A percentile compares a stretch with the other conserved stretches of the same genome.
Conservation (phyloP, 805 yeast genomes). For the Metahyphopichia silvanorum region DNA sequence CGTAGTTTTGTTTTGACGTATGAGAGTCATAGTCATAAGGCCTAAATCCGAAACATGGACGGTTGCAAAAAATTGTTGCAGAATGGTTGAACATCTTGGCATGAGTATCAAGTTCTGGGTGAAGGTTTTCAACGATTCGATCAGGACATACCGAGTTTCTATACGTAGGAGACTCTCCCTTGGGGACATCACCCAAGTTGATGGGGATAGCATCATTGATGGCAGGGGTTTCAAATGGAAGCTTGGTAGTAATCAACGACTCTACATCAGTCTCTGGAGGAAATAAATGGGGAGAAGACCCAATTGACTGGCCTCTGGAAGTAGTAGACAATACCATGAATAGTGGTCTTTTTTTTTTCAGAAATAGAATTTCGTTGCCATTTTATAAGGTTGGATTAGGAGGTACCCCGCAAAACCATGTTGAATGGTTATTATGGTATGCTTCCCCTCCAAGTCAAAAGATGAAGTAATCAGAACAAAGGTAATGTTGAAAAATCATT, state of each 20-base stretch:
- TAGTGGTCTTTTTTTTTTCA: too few relatives aligned
- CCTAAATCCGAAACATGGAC: constrained; percentile 22
- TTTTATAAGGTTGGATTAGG: too few relatives aligned
- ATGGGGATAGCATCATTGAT: constrained; percentile 5
- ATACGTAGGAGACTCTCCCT: constrained; percentile 43
- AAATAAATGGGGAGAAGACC: constrained; percentile 1
- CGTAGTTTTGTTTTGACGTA: constrained; percentile 6
- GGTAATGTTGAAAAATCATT: too few relatives aligned
- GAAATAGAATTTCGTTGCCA: too few relatives aligned
- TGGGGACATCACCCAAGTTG: constrained; percentile 9
- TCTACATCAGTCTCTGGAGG: constrained; percentile 1
- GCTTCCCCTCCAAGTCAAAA: too few relatives aligned
- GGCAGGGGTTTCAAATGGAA: constrained; percentile 7
- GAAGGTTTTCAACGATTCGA: constrained; percentile 9
- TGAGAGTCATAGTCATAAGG: constrained; percentile 15
- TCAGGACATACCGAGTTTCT: constrained; percentile 23
- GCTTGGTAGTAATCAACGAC: constrained; percentile 4
- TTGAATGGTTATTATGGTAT: too few relatives aligned
- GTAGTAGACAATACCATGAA: too few relatives aligned
- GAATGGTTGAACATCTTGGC: constrained; percentile 18
- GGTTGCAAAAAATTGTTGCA: constrained; percentile 9
- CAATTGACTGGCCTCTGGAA: too few relatives aligned
- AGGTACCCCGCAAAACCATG: too few relatives aligned
- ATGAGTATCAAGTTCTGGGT: constrained; percentile 20
- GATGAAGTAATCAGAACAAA: too few relatives aligned